Conservation (phyloP, 208 protist species). For the Crithidia bombi region DNA sequence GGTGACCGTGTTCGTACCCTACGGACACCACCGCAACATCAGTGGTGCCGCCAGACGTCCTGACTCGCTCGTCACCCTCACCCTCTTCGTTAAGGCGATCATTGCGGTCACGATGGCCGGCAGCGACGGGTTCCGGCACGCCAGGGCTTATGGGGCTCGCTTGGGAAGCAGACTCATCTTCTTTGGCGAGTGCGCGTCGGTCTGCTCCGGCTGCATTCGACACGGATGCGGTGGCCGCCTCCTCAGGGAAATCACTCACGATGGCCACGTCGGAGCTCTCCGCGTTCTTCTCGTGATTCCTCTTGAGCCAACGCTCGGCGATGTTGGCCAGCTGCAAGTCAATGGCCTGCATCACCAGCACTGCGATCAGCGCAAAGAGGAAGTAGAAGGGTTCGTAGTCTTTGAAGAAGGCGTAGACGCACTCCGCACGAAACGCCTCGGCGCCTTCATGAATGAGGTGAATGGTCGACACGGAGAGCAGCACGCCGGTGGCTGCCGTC, state of each 20-base stretch:
- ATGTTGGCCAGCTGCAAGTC: slow-evolving; percentile 37
- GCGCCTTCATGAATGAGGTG: slow-evolving; percentile 36
- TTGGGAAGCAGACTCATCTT: neutral
- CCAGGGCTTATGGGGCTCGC: slow-evolving; percentile 2
- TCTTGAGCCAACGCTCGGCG: slow-evolving; percentile 31
- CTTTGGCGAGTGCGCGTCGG: slow-evolving; percentile 2
- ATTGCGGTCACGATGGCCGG: neutral
- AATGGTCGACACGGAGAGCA: slow-evolving; percentile 47
- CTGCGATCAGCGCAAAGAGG: slow-evolving; percentile 47
- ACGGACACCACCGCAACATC: neutral
- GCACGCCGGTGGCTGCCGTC: slow-evolving; percentile 43
- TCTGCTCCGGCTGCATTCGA: neutral
- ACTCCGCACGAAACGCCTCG: slow-evolving; percentile 33
- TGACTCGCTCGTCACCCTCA: neutral
- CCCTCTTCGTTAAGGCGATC: neutral
- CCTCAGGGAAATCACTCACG: neutral
- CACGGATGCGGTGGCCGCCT: neutral
- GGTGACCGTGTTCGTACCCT: neutral
- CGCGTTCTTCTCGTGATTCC: slow-evolving; percentile 5
- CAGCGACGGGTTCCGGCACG: neutral
- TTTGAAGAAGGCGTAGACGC: slow-evolving; percentile 36
- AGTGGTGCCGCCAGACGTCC: neutral
- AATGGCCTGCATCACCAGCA: slow-evolving; percentile 44
- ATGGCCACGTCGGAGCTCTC: slow-evolving; percentile 2
- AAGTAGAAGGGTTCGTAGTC: slow-evolving; percentile 47